Base-by-base conservation (phyloP, 75 land plant genomes). In the Pinus albicaulis region DNA sequence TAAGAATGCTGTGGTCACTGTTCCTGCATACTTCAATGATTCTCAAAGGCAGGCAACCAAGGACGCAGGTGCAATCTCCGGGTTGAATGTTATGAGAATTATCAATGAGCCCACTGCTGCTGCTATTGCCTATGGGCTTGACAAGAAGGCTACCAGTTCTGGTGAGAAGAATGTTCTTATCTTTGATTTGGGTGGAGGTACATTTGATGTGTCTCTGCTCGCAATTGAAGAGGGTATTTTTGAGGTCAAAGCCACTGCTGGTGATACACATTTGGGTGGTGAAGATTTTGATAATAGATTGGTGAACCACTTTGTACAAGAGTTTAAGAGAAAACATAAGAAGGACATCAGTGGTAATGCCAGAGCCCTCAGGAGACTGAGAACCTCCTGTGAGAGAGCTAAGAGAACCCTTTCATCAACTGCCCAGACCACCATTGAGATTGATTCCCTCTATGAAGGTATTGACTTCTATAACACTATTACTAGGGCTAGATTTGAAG, bases 121-220 rank as follows among this genome's bases (percentile, higher is more conserved):
- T n/a, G 93, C 93, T 55, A 89, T 91, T 71, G 93, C 93, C 34
- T 91, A 91, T 71, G 93, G 93, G 55, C 81, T 91, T 41, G 93
- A 91, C 78, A 91, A 91, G 83, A 90, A 90, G 84, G 91, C 92
- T 1, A 77, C 84, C n/a, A 81, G 84, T 31, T 82, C 69, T 20
- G 92, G 92, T 3, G 91, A 91, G 85, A 91, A 89, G 84, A 89
- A 89, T 59, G 86, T 91, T 7, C 80, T 91, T 25, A 89, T 91
- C 56, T 86, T 89, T 78, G 89, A 88, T 65, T 70, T 88, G 11
- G 90, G 92, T 57, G 92, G 92, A 55, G 92, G 92, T 22, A 90
- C 92, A 15, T 91, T 88, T 74, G 93, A 91, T 80, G 93, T 91
- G 5, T 91, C 93, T 22, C 80, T 91, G 2, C 84, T 91, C 59